Conservation (phyloP, 106 monocot genomes). For the Posidonia australis region DNA sequence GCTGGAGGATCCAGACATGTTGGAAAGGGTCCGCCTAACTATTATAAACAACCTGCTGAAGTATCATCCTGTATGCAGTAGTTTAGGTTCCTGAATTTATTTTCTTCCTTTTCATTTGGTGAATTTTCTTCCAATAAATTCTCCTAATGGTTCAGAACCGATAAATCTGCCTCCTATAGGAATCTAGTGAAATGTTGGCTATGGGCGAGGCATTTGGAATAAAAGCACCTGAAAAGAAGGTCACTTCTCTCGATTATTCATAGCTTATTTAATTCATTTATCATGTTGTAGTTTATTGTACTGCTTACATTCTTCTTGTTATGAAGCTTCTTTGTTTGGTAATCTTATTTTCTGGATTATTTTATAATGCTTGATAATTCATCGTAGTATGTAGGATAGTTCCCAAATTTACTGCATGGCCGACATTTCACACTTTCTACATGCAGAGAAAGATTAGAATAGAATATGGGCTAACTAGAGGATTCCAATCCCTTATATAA, state of each 20-base stretch:
- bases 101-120: neutral
- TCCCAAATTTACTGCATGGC: no score
- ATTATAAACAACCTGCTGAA: constrained; percentile 84
- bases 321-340: no score
- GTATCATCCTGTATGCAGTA: constrained; percentile 75
- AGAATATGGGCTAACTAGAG: no score
- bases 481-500: no score
- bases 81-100: neutral
- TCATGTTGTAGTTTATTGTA: neutral
- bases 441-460: no score
- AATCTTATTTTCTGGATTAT: no score
- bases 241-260: neutral
- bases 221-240: constrained; percentile 77
- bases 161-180: constrained; percentile 28
- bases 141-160: neutral
- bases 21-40: constrained; percentile 85
- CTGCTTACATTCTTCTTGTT: no score
- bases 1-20: constrained; percentile 71
- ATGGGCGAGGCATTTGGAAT: constrained; percentile 97
- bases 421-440: no score
- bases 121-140: neutral
- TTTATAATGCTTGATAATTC: no score
- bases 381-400: no score
- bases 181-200: constrained; percentile 87
- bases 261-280: neutral